Evolutionary conservation across 2,329 filamentous ascomycete genomes (phyloP).

Genomic region (Lecanicillium sp.): DNA sequence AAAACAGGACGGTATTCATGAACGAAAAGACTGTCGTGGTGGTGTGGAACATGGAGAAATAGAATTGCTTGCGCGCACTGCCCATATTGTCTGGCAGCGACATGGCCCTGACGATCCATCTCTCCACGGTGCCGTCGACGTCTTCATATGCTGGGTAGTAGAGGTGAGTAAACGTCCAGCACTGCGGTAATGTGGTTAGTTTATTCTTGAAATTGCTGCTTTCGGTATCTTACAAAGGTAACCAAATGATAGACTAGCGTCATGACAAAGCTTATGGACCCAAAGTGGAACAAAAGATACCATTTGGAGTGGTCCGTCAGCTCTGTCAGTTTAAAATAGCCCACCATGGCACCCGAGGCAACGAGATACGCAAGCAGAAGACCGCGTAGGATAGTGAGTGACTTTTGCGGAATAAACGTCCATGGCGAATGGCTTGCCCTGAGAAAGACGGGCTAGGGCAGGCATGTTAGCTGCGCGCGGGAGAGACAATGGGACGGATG

Average conservation of each 20-base stretch:
- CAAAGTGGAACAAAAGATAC: slow-evolving; percentile 42
- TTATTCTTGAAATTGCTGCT: not conserved
- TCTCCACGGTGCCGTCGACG: slow-evolving; percentile 26
- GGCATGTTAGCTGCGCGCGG: not conserved
- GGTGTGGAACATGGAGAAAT: slow-evolving; percentile 45
- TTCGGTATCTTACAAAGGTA: slow-evolving; percentile 32
- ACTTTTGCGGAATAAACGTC: slow-evolving; percentile 36
- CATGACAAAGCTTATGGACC: slow-evolving; percentile 33
- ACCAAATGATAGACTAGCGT: slow-evolving; percentile 38
- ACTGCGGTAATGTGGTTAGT: slow-evolving; percentile 19
- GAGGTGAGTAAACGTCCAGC: slow-evolving; percentile 45
- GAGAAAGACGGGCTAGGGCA: slow-evolving; percentile 38
- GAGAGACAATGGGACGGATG: not conserved
- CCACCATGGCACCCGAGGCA: slow-evolving; percentile 30
- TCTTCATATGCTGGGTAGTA: slow-evolving; percentile 36
- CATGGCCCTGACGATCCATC: slow-evolving; percentile 29
- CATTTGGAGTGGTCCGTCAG: slow-evolving; percentile 30
- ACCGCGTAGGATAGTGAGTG: slow-evolving; percentile 36
- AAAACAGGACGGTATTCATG: slow-evolving; percentile 44
- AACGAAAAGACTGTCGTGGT: slow-evolving; percentile 37
- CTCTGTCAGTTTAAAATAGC: slow-evolving; percentile 37
- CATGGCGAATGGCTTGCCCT: slow-evolving; percentile 46
- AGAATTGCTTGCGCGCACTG: slow-evolving; percentile 33
- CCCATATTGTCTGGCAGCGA: slow-evolving; percentile 36
- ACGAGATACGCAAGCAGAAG: slow-evolving; percentile 35